Conservation (phyloP, 441 rosid genomes). For the Gossypium schwendimanii region DNA sequence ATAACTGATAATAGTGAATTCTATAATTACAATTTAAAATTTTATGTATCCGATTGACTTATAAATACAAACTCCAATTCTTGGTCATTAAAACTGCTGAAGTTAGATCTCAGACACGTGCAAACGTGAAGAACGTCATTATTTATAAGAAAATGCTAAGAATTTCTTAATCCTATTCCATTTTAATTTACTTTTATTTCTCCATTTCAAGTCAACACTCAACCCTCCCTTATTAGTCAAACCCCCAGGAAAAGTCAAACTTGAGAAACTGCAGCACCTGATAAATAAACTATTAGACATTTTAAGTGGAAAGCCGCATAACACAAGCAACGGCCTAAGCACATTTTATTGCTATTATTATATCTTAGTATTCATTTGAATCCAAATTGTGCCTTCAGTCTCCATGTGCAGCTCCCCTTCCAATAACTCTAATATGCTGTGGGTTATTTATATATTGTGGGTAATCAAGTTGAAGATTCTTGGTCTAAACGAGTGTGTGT, state of each 20-base stretch:
- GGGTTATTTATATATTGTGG: not conserved
- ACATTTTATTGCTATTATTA: not conserved
- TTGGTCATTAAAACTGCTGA: constrained; percentile 8
- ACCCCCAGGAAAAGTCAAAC: constrained; percentile 25
- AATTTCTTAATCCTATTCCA: not conserved
- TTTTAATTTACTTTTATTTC: not conserved
- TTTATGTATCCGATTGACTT: too few relatives aligned
- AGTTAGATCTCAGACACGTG: constrained; percentile 1
- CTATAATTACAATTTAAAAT: too few relatives aligned
- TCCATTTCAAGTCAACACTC: too few relatives aligned
- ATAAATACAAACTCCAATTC: constrained; percentile 8
- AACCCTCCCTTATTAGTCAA: not conserved
- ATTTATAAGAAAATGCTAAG: not conserved
- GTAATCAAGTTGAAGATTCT: not conserved
- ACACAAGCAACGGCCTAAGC: not conserved
- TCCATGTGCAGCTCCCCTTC: constrained; percentile 10
- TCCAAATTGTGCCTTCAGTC: not conserved
- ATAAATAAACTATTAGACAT: not conserved
- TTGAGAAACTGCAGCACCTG: not conserved
- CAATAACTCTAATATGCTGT: not conserved
- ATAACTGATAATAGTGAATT: too few relatives aligned
- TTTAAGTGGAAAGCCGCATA: constrained; percentile 17
- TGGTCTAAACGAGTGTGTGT: not conserved
- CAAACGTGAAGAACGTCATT: not conserved
- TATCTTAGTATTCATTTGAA: not conserved